Evolutionary conservation across 2,329 filamentous ascomycete genomes (phyloP).

Genomic region (Curvularia spicifera): DNA sequence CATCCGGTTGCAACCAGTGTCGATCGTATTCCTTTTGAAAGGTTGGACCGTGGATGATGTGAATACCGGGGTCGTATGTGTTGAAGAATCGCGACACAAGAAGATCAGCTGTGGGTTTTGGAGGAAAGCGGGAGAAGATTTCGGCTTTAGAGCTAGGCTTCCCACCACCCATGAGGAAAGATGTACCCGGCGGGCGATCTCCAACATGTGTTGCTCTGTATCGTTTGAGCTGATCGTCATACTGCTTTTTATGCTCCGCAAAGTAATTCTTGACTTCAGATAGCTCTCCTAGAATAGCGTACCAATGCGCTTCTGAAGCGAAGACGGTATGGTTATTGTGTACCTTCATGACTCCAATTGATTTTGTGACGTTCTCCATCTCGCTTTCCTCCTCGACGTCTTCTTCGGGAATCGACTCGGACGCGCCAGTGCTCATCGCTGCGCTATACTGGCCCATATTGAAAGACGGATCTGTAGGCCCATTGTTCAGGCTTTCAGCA

Average conservation of each 20-base stretch:
- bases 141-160: slow-evolving; percentile 75
- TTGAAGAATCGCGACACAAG: slow-evolving; percentile 91
- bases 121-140: slow-evolving; percentile 78
- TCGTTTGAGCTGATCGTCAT: slow-evolving; percentile 80
- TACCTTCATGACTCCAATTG: slow-evolving; percentile 61
- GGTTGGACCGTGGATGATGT: slow-evolving; percentile 70
- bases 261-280: slow-evolving; percentile 95
- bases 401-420: slow-evolving; percentile 61
- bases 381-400: slow-evolving; percentile 68
- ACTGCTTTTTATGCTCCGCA: slow-evolving; percentile 81
- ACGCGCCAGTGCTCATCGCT: slow-evolving; percentile 61
- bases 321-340: slow-evolving; percentile 58
- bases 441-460: slow-evolving; percentile 63
- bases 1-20: slow-evolving; percentile 75
- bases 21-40: slow-evolving; percentile 73
- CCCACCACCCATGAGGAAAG: slow-evolving; percentile 77
- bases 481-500: slow-evolving; percentile 54
- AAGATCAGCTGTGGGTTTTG: slow-evolving; percentile 81
- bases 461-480: slow-evolving; percentile 49
- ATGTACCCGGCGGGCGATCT: slow-evolving; percentile 67
- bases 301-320: slow-evolving; percentile 61
- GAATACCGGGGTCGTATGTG: slow-evolving; percentile 70
- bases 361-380: slow-evolving; percentile 60
- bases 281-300: slow-evolving; percentile 66
- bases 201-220: slow-evolving; percentile 70